phyloP scores from a whole-genome alignment of 768 basidiomycete species.

The Boletus pseudo-olivaceus region DNA sequence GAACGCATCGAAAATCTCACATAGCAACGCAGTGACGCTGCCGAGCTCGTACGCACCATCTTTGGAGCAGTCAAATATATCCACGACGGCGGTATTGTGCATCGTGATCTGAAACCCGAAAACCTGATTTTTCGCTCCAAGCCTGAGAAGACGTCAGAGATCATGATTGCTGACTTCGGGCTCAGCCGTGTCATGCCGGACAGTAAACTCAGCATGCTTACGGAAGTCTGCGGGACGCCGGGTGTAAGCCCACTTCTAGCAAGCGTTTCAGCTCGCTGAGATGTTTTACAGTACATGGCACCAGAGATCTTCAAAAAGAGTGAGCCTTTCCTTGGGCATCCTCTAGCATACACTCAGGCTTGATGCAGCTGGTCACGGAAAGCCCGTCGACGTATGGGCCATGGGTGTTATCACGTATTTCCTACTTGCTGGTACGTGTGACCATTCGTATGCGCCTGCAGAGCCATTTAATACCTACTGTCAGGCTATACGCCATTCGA shows the following conservation, averaged over 20 bases:
- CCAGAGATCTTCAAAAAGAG: slow-evolving; percentile 95
- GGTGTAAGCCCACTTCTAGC: slow-evolving; percentile 48
- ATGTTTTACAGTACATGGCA: slow-evolving; percentile 70
- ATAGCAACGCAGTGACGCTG: slow-evolving; percentile 69
- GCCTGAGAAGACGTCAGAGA: slow-evolving; percentile 80
- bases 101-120: slow-evolving; percentile 96
- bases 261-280: slow-evolving; percentile 2
- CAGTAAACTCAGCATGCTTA: slow-evolving; percentile 80
- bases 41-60: slow-evolving; percentile 82
- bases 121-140: slow-evolving; percentile 92
- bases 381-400: slow-evolving; percentile 95
- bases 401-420: slow-evolving; percentile 99
- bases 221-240: slow-evolving; percentile 95
- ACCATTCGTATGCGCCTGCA: neutral
- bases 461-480: neutral
- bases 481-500: slow-evolving; percentile 95
- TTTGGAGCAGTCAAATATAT: slow-evolving; percentile 87
- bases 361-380: slow-evolving; percentile 76
- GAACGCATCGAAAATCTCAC: slow-evolving; percentile 15
- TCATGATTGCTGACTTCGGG: slow-evolving; percentile 98
- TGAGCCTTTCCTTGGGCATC: slow-evolving; percentile 33
- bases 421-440: slow-evolving; percentile 61
- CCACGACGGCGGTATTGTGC: slow-evolving; percentile 89
- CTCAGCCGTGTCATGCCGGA: slow-evolving; percentile 89
- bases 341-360: neutral